Percentiles rank a stretch among this genome's conserved stretches.
Evolutionary conservation across 2,329 filamentous ascomycete species (phyloP).

Genomic region (Epichloe festucae): DNA sequence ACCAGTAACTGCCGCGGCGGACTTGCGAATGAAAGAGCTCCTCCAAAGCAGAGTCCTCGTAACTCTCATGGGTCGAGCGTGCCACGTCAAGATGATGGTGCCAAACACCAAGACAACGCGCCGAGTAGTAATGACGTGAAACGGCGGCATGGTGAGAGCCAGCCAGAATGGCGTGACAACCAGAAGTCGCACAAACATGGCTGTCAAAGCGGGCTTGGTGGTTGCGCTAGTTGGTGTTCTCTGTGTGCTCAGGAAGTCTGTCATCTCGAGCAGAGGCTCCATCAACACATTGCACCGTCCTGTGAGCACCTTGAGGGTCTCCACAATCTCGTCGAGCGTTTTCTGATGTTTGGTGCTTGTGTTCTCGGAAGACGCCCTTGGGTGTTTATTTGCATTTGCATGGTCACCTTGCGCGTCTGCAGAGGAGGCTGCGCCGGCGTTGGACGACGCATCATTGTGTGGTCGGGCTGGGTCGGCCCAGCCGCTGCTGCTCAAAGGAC

Average conservation of each 20-base stretch:
- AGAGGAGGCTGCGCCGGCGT: constrained; percentile 8
- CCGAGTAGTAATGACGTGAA: constrained; percentile 75
- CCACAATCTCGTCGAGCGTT: constrained; percentile 92
- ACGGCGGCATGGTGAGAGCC: constrained; percentile 64
- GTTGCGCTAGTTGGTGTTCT: constrained; percentile 83
- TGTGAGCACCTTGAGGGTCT: constrained; percentile 82
- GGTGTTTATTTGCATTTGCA: constrained; percentile 22
- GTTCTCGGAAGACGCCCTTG: constrained; percentile 39
- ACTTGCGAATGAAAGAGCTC: constrained; percentile 57
- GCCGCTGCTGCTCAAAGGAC: constrained; percentile 74
- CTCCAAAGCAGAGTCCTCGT: constrained; percentile 84
- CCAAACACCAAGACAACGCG: constrained; percentile 76
- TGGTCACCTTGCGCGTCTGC: constrained; percentile 14
- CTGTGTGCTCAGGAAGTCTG: constrained; percentile 87
- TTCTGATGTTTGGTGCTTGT: constrained; percentile 71
- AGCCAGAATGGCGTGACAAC: constrained; percentile 85
- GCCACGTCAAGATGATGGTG: constrained; percentile 80
- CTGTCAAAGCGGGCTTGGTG: constrained; percentile 77
- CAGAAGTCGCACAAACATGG: constrained; percentile 78
- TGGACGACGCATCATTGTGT: constrained; percentile 15
- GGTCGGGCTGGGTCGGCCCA: constrained; percentile 42
- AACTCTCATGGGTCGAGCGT: constrained; percentile 75
- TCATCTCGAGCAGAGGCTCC: constrained; percentile 77
- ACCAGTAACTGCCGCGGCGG: constrained; percentile 65
- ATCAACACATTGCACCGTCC: constrained; percentile 83